phyloP scores from a whole-genome alignment of 169 alveolate species.

The Neospora caninum region DNA sequence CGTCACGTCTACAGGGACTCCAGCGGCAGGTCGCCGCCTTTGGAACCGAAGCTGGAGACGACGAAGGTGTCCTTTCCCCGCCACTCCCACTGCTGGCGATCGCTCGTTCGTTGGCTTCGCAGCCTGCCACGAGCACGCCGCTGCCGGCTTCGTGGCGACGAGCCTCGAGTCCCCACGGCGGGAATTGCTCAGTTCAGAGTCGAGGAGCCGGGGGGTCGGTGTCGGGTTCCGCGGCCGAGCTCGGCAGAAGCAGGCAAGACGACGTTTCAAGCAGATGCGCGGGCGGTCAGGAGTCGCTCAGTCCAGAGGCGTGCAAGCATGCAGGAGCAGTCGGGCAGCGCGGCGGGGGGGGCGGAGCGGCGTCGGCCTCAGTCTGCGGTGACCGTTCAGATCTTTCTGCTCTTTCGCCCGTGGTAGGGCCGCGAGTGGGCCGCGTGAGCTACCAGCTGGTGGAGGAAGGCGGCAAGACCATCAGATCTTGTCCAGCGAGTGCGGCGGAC shows the following conservation, averaged over 20 bases:
- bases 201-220: not conserved
- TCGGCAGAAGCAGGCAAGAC: too few species aligned
- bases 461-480: not conserved
- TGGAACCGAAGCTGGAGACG: not conserved
- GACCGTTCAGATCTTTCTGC: not conserved
- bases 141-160: not conserved
- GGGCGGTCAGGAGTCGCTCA: too few species aligned
- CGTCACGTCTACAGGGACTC: too few species aligned
- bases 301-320: too few species aligned
- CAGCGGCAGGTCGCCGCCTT: too few species aligned
- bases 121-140: slow-evolving; percentile 18
- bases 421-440: not conserved
- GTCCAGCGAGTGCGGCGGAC: not conserved
- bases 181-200: not conserved
- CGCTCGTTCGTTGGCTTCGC: slow-evolving; percentile 4
- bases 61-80: not conserved
- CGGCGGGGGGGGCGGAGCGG: not conserved
- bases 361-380: not conserved
- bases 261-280: too few species aligned
- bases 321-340: too few species aligned
- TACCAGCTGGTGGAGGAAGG: not conserved
- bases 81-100: not conserved
- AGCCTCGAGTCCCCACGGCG: not conserved
- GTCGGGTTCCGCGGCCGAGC: too few species aligned
- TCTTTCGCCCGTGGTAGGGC: not conserved